These are phyloP conservation scores for Psilocybe tampanensis DNA, from an alignment of 768 basidiomycete genomes.

Conservation along the genomic window DNA sequence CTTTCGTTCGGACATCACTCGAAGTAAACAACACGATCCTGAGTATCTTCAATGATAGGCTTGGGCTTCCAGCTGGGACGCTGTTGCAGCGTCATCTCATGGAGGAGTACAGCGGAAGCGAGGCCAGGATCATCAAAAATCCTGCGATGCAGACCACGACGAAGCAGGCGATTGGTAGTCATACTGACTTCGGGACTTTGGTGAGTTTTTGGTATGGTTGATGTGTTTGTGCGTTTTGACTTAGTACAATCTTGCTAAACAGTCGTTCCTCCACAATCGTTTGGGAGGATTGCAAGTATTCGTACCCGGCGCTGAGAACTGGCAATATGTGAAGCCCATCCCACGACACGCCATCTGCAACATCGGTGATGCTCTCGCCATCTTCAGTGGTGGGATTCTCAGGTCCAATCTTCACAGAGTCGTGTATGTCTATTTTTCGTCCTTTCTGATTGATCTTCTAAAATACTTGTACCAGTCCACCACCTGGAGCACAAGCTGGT, in stretches of 20 bases:
- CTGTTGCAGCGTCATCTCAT: constrained; percentile 44
- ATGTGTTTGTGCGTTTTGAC: constrained; percentile 22
- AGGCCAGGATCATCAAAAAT: constrained; percentile 55
- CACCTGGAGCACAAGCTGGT: constrained; percentile 57
- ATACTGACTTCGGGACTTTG: constrained; percentile 75
- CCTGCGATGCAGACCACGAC: constrained; percentile 40
- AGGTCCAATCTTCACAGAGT: constrained; percentile 68
- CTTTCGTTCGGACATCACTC: constrained; percentile 61
- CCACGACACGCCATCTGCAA: constrained; percentile 63
- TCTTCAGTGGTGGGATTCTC: constrained; percentile 67
- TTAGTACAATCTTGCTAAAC: constrained; percentile 33
- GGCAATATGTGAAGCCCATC: constrained; percentile 71
- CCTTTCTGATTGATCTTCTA: not conserved
- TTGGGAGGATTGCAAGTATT: constrained; percentile 74
- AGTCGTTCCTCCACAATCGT: constrained; percentile 72
- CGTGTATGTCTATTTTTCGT: constrained; percentile 37
- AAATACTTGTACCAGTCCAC: constrained; percentile 38
- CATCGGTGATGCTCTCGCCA: constrained; percentile 59
- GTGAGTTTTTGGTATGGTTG: constrained; percentile 40
- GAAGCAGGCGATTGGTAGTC: constrained; percentile 56
- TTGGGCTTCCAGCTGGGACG: constrained; percentile 53
- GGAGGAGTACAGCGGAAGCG: constrained; percentile 56
- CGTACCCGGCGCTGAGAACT: constrained; percentile 57
- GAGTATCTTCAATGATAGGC: constrained; percentile 55
- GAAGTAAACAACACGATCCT: constrained; percentile 56